Percentiles rank a stretch among this genome's conserved stretches.
Evolutionary conservation across 805 yeast species (phyloP).

Genomic region (Dipodascus albidus): DNA sequence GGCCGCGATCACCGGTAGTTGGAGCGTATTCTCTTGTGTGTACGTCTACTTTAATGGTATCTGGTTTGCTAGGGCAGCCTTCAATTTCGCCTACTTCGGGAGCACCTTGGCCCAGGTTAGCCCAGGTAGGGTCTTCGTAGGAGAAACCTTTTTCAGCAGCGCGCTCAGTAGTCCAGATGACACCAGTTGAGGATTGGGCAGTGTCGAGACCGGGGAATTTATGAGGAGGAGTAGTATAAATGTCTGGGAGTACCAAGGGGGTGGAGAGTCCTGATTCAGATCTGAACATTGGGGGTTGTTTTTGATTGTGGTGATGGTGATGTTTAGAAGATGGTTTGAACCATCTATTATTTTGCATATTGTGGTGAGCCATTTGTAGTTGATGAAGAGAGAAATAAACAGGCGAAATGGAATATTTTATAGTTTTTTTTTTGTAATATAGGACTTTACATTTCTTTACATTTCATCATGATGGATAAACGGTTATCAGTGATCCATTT

Average conservation of each 20-base stretch:
- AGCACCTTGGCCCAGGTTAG: conserved; percentile 54
- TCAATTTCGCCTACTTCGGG: conserved; percentile 53
- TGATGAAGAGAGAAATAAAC: not conserved
- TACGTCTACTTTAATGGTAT: conserved; percentile 34
- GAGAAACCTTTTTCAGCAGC: conserved; percentile 45
- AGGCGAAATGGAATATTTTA: not conserved
- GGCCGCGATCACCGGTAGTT: conserved; percentile 43
- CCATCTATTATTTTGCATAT: not conserved
- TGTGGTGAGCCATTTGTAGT: not conserved
- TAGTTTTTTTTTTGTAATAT: no score
- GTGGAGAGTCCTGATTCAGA: conserved; percentile 17
- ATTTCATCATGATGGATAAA: not conserved
- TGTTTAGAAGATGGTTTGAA: not conserved
- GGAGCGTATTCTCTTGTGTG: conserved; percentile 47
- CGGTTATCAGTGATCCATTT: not conserved
- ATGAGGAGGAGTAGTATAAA: conserved; percentile 17
- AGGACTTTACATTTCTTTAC: not conserved
- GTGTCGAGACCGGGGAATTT: conserved; percentile 49
- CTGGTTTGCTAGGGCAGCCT: conserved; percentile 47
- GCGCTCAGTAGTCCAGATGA: conserved; percentile 52
- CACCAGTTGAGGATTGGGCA: conserved; percentile 50
- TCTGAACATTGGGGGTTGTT: conserved; percentile 10
- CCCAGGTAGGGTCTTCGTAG: conserved; percentile 34
- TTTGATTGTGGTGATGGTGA: not conserved
- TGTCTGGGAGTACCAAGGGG: conserved; percentile 21